phyloP scores from a whole-genome alignment of 2,329 filamentous ascomycete species.

The Clonostachys rosea region DNA sequence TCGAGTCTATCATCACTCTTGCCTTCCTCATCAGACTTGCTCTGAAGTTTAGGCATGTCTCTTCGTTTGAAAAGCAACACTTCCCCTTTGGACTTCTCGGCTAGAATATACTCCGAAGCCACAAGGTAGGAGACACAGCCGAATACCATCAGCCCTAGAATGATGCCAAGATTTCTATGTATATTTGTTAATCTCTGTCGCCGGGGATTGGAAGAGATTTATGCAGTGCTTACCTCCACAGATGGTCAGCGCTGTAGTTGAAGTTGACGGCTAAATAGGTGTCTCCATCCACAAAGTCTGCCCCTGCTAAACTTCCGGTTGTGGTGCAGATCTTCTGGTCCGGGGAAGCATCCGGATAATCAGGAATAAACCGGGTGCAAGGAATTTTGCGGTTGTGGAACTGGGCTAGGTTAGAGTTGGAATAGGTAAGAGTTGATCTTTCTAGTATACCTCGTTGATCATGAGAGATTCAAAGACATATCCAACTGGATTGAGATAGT shows the following conservation, averaged over 20 bases:
- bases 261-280: constrained; percentile 49
- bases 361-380: constrained; percentile 40
- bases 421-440: too few relatives aligned
- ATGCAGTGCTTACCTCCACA: constrained; percentile 35
- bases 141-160: constrained; percentile 51
- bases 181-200: too few relatives aligned
- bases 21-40: constrained; percentile 51
- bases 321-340: constrained; percentile 49
- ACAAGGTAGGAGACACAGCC: constrained; percentile 29
- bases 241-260: constrained; percentile 42
- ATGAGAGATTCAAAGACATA: constrained; percentile 79
- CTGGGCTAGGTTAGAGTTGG: constrained; percentile 23
- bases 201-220: too few relatives aligned
- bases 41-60: constrained; percentile 36
- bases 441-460: constrained; percentile 68
- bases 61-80: constrained; percentile 49
- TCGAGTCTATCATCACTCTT: constrained; percentile 41
- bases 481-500: constrained; percentile 53
- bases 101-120: constrained; percentile 32
- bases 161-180: constrained; percentile 50
- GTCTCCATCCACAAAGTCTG: constrained; percentile 48
- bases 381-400: constrained; percentile 41
- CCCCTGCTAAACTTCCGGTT: constrained; percentile 55
- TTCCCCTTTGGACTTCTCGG: constrained; percentile 48
- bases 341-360: constrained; percentile 22